Evolutionary conservation across 345 rosid species (phyloP).

Genomic region (Syzygium aromaticum): DNA sequence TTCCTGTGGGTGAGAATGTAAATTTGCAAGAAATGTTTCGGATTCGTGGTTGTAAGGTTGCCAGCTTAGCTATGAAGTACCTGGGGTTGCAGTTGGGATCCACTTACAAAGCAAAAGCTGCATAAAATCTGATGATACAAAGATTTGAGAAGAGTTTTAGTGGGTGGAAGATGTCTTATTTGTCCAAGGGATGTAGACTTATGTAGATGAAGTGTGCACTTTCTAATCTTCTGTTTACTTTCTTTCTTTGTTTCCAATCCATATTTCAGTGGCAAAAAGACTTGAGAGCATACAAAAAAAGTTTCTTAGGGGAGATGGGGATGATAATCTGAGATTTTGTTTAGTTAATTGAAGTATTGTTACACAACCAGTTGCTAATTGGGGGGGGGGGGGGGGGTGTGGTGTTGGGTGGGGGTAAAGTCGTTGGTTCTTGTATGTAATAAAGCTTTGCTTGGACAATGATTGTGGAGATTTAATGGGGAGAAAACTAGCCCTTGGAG

Average conservation of each 20-base stretch:
- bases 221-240: not conserved
- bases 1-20: not conserved
- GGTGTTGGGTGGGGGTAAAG: not conserved
- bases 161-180: not conserved
- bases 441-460: not conserved
- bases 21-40: not conserved
- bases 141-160: not conserved
- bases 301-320: not conserved
- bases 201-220: not conserved
- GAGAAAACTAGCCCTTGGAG: not conserved
- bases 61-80: not conserved
- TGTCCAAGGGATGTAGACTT: not conserved
- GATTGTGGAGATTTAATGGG: not conserved
- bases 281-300: not conserved
- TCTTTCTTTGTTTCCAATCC: not conserved
- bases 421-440: not conserved
- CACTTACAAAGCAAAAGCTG: not conserved
- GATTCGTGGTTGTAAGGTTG: not conserved
- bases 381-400: too few species aligned
- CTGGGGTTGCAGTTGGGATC: not conserved
- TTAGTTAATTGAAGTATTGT: not conserved
- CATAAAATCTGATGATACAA: not conserved
- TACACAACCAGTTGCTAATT: not conserved
- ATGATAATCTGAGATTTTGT: not conserved
- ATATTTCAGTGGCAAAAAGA: not conserved